Conservation (phyloP, 768 basidiomycete species). For the Pulveroboletus sp. region DNA sequence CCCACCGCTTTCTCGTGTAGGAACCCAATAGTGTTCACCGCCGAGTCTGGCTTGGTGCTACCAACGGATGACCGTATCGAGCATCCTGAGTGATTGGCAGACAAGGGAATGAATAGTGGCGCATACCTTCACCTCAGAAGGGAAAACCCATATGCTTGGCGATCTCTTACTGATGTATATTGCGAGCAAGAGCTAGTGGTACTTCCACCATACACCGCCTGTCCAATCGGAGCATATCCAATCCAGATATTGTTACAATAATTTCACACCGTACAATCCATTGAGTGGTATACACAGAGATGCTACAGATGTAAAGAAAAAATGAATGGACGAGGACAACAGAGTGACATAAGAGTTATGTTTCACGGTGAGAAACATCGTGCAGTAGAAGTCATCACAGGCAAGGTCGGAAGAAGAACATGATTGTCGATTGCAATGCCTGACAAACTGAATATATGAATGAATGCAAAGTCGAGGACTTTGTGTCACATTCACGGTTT, state of each 20-base stretch:
- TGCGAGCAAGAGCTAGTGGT: neutral
- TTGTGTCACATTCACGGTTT: slow-evolving; percentile 87
- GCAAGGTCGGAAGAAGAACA: slow-evolving; percentile 36
- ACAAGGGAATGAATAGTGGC: neutral
- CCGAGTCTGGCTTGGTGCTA: slow-evolving; percentile 38
- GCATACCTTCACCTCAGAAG: slow-evolving; percentile 20
- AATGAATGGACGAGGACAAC: neutral
- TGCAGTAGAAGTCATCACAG: neutral
- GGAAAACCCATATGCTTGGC: slow-evolving; percentile 16
- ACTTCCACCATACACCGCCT: neutral
- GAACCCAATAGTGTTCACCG: slow-evolving; percentile 48
- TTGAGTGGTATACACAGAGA: neutral
- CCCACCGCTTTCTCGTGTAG: slow-evolving; percentile 60
- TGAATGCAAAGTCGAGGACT: slow-evolving; percentile 42
- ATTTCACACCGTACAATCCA: neutral
- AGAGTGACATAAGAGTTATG: neutral
- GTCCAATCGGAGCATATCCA: neutral
- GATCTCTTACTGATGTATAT: slow-evolving; percentile 23
- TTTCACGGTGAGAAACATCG: neutral
- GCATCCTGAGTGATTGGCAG: neutral
- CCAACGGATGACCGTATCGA: slow-evolving; percentile 31
- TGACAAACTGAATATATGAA: slow-evolving; percentile 23
- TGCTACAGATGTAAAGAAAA: neutral
- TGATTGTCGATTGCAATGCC: slow-evolving; percentile 84
- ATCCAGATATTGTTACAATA: neutral